Evolutionary conservation across 192 early-diverging fungal species (phyloP), one percentile per base, ranked within the genome.

Genomic region (Coemansia sp.): DNA sequence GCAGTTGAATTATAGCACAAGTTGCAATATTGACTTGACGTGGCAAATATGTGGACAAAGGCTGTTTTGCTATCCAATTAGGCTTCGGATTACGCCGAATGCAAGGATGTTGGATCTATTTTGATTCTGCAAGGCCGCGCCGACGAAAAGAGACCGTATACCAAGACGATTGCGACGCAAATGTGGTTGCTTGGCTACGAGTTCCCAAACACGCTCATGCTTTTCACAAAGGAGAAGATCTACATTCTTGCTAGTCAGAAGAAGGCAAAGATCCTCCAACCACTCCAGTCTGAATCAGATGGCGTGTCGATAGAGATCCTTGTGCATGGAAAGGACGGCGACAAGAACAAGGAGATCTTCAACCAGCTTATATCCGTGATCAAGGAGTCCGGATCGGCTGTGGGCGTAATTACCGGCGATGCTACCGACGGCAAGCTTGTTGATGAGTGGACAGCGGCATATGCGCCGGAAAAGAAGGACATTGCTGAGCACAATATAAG

Each of bases 161-260:
- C 65, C 53, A 82, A 82, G 68, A 77, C 80, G 46, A 76, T 77
- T 39, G 75, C 75, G 30, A 73, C 85, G 46, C 88, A 90, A 88
- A 89, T 88, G 52, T 99, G 96, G 96, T 85, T 96, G 58, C 85
- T 96, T 48, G 95, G 95, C 44, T 92, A 94, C 66, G 96, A 98
- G 72, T 92, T 96, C 64, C 86, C 90, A 3, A 92, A 98, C 62
- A 94, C 94, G 6, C 74, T 96, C 24, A 87, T 94, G 20, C 59
- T 95, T 38, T 81, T 96, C 44, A 91, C 91, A 18, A 84, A 77
- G 34, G 89, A 89, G 71, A 92, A 90, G 69, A 69, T 94, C 20
- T 86, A 89, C 21, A 85, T 99, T 69, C 71, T 95, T 9, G 91
- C 92, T 16, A 91, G 90, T 63, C 79, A 73, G 48, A 95, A 91